Base-by-base conservation (phyloP, 768 basidiomycete species). In the Heimioporus sp. region DNA sequence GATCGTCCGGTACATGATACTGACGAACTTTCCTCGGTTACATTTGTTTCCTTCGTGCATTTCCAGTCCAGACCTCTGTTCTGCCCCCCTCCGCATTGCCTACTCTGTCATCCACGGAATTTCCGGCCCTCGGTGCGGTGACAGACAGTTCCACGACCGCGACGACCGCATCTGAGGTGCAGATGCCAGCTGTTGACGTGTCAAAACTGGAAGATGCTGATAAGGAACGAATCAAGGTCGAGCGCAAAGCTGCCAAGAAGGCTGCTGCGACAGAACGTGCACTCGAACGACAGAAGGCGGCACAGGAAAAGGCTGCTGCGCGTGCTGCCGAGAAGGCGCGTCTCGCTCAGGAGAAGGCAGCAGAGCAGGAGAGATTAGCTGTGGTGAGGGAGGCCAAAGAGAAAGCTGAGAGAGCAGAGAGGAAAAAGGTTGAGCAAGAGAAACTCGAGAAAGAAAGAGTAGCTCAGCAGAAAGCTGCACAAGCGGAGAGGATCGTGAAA, bases 31-130 rank as follows among this genome's bases (percentile, higher is more conserved):
- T 63, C 54, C 48, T 60, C 54, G 59, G 49, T 42, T 62, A 63
- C 58, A 34, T 58, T 59, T 40, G 46, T 48, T 52, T 52, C 49
- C 48, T 55, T 56, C 55, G 35, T 48, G 63, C 53, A 11, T 44
- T 44, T 47, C 65, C 70, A 65, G 73, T 75, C 55, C 69, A 77
- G 38, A 49, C 62, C 57, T 57, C 61, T 59, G 45, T 63, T 46
- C 59, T 67, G 42, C 73, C 78, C 46, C 71, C 76, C 53, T 73
- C 72, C 24, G 7, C 24, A 46, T 73, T 77, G 50, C 76, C 76
- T 46, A 67, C 70, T 43, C 64, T 90, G 49, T 88, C 88, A 55
- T 72, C 82, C 37, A 72, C 80, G 64, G 90, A 92, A 68, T 92
- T 92, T 66, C 90, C 89, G 48, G 87, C 88, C 35, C 74, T 92